Conservation (phyloP, 2,329 filamentous ascomycete genomes). For the Pseudovirgaria hyperparasitica region DNA sequence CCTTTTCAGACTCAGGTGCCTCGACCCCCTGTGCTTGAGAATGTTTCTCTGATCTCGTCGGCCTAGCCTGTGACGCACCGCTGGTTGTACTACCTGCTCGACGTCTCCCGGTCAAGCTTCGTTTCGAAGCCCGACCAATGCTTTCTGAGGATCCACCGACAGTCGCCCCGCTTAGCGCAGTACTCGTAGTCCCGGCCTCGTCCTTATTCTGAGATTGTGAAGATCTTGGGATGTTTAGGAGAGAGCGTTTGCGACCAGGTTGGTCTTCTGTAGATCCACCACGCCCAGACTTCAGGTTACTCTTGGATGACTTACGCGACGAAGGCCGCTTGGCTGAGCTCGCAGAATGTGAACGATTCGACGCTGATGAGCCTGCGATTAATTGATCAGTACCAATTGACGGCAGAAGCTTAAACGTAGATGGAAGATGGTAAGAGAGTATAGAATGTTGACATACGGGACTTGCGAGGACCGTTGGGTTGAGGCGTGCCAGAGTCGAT, state of each 20-base stretch:
- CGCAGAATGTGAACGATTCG: conserved; percentile 5
- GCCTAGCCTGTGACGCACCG: conserved; percentile 29
- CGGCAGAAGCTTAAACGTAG: not conserved
- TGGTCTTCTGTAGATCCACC: conserved; percentile 10
- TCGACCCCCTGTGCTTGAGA: conserved; percentile 19
- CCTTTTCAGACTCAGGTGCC: conserved; percentile 16
- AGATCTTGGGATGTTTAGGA: conserved; percentile 22
- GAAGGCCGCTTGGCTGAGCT: conserved; percentile 10
- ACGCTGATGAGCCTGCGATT: conserved; percentile 6
- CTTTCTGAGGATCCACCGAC: conserved; percentile 30
- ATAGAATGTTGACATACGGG: not conserved
- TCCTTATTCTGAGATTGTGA: conserved; percentile 17
- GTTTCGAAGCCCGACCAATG: conserved; percentile 31
- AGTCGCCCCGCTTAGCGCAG: conserved; percentile 31
- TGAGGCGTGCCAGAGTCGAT: conserved; percentile 11
- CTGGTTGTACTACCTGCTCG: conserved; percentile 33
- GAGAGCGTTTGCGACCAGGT: conserved; percentile 23
- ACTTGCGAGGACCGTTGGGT: conserved; percentile 23
- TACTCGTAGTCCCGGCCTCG: conserved; percentile 21
- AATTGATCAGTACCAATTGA: conserved; percentile 6
- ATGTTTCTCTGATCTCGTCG: conserved; percentile 27
- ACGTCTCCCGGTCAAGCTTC: conserved; percentile 32
- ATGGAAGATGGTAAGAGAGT: not conserved
- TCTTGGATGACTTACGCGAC: conserved; percentile 11
- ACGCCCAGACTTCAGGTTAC: conserved; percentile 8